phyloP scores from a whole-genome alignment of 441 rosid species.

The Brassica hybrid region DNA sequence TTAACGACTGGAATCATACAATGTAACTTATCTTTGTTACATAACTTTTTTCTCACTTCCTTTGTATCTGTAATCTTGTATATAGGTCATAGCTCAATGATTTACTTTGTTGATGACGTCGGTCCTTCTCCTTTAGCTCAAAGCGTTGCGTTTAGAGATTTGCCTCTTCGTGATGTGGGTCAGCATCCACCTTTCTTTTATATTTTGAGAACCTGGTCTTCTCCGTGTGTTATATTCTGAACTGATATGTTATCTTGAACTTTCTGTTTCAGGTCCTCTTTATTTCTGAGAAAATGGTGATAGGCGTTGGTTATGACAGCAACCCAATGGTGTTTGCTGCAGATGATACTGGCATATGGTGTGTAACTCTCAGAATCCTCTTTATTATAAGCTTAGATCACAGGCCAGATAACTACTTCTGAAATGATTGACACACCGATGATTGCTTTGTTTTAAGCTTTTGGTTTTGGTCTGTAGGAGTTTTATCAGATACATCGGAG shows the following conservation, averaged over 20 bases:
- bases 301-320: conserved; percentile 97
- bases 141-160: conserved; percentile 81
- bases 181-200: conserved; percentile 80
- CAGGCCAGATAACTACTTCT: not conserved
- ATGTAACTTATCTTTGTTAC: conserved; percentile 9
- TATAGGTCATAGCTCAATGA: conserved; percentile 93
- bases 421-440: not conserved
- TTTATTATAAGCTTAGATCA: not conserved
- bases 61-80: conserved; percentile 38
- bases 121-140: conserved; percentile 98
- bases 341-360: conserved; percentile 97
- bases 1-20: not conserved
- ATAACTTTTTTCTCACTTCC: conserved; percentile 23
- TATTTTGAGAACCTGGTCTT: conserved; percentile 35
- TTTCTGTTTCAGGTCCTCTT: conserved; percentile 66
- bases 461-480: conserved; percentile 57
- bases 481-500: conserved; percentile 82
- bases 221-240: conserved; percentile 20
- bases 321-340: conserved; percentile 93
- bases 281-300: conserved; percentile 87
- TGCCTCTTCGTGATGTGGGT: conserved; percentile 99
- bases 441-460: conserved; percentile 9
- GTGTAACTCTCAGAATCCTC: conserved; percentile 39
- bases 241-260: not conserved
- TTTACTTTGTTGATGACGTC: conserved; percentile 95